Evolutionary conservation across 352 stramenopile species (phyloP).

Genomic region (Globisporangium paroecandrum): DNA sequence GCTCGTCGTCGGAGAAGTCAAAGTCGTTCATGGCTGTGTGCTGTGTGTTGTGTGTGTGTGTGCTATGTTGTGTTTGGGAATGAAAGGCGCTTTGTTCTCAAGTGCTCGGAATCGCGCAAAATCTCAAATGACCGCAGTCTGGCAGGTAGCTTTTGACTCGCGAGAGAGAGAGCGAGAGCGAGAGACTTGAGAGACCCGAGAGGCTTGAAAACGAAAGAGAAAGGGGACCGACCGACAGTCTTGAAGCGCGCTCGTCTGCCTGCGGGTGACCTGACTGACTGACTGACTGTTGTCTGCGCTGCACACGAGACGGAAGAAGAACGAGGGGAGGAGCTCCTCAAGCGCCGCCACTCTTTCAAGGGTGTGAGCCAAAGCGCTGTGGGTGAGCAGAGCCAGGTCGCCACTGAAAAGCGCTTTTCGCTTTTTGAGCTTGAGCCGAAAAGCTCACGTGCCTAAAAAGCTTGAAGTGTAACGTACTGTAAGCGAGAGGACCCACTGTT

Average conservation of each 20-base stretch:
- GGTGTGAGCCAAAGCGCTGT: constrained; percentile 12
- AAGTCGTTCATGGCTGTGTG: constrained; percentile 25
- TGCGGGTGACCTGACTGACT: not conserved
- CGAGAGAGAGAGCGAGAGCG: not conserved
- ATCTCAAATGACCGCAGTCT: constrained; percentile 23
- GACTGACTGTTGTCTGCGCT: not conserved
- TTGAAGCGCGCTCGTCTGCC: not conserved
- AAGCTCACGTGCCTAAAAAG: not conserved
- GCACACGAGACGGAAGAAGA: not conserved
- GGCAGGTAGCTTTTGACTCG: not conserved
- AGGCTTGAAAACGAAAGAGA: not conserved
- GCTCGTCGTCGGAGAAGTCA: constrained; percentile 25
- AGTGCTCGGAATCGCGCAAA: constrained; percentile 17
- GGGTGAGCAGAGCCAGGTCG: not conserved
- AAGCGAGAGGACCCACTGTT: not conserved
- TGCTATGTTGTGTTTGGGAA: not conserved
- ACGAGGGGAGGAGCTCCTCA: constrained; percentile 2
- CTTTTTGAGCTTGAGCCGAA: not conserved
- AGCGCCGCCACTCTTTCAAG: not conserved
- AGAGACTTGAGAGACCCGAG: not conserved
- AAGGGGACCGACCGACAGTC: not conserved
- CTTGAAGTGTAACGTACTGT: not conserved
- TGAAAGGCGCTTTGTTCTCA: not conserved
- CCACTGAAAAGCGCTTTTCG: not conserved
- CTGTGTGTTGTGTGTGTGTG: not conserved